Evolutionary conservation across 1,139 yeast species (phyloP).

Genomic region (Zygosaccharomyces pseudobailii): DNA sequence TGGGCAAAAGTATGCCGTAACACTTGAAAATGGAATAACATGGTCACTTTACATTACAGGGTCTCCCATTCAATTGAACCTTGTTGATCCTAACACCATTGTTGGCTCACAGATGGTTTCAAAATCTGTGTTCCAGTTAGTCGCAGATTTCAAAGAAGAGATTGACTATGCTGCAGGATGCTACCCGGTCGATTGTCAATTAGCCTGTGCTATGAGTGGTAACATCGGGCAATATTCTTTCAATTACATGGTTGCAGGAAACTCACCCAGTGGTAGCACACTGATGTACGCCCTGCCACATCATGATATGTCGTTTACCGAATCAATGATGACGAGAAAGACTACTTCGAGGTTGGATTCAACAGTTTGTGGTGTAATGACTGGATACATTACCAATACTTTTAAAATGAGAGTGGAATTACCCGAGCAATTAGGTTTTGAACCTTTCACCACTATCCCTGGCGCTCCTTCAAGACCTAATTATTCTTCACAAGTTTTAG

Average conservation of each 20-base stretch:
- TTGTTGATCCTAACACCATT: slow-evolving; percentile 51
- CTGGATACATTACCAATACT: slow-evolving; percentile 47
- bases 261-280: slow-evolving; percentile 34
- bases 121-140: slow-evolving; percentile 36
- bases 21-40: slow-evolving; percentile 37
- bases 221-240: slow-evolving; percentile 37
- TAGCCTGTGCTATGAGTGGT: slow-evolving; percentile 26
- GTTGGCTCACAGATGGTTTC: slow-evolving; percentile 37
- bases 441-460: slow-evolving; percentile 54
- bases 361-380: slow-evolving; percentile 65
- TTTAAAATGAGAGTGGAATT: slow-evolving; percentile 45
- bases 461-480: slow-evolving; percentile 29
- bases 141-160: slow-evolving; percentile 37
- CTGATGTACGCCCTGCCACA: slow-evolving; percentile 63
- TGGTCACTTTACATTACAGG: slow-evolving; percentile 48
- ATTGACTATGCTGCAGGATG: slow-evolving; percentile 53
- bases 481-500: slow-evolving; percentile 40
- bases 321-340: slow-evolving; percentile 15
- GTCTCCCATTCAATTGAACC: slow-evolving; percentile 38
- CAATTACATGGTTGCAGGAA: slow-evolving; percentile 37
- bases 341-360: slow-evolving; percentile 51
- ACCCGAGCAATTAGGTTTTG: slow-evolving; percentile 49
- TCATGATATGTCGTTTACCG: slow-evolving; percentile 48
- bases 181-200: slow-evolving; percentile 36
- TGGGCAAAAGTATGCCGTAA: slow-evolving; percentile 40